These are phyloP conservation scores for Otatea glauca DNA, from an alignment of 176 grass and related monocot genomes.

Conservation along the genomic window DNA sequence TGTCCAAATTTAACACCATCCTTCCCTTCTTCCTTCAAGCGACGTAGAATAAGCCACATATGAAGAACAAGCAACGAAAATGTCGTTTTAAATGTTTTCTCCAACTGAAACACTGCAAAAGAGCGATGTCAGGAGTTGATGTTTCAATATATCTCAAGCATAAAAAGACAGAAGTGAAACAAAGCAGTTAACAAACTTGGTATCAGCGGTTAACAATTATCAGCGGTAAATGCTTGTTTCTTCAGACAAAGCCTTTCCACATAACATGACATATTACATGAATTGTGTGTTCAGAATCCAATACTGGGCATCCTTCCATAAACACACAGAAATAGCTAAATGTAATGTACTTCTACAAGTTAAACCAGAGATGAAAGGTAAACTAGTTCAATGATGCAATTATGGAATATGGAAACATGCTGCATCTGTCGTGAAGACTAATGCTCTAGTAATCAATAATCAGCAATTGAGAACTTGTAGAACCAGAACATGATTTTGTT, in stretches of 20 bases:
- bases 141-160: constrained; percentile 29
- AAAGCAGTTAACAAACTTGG: constrained; percentile 23
- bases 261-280: constrained; percentile 17
- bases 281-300: background rate
- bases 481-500: background rate
- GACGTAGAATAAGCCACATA: constrained; percentile 92
- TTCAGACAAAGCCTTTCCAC: constrained; percentile 18
- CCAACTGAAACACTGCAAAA: constrained; percentile 94
- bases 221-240: background rate
- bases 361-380: background rate
- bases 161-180: constrained; percentile 26
- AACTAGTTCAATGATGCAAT: constrained; percentile 16
- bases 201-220: constrained; percentile 7
- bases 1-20: constrained; percentile 93
- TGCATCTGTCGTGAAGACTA: background rate
- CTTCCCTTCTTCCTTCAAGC: constrained; percentile 92
- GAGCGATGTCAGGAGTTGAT: constrained; percentile 16
- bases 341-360: constrained; percentile 8
- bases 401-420: constrained; percentile 12
- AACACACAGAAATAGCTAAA: background rate
- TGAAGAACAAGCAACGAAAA: constrained; percentile 97
- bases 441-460: constrained; percentile 2
- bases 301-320: background rate
- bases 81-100: constrained; percentile 99
- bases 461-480: background rate